These are phyloP conservation scores for Aspergillus aculeatus DNA, from an alignment of 2,329 filamentous ascomycete species.

Conservation along the genomic window DNA sequence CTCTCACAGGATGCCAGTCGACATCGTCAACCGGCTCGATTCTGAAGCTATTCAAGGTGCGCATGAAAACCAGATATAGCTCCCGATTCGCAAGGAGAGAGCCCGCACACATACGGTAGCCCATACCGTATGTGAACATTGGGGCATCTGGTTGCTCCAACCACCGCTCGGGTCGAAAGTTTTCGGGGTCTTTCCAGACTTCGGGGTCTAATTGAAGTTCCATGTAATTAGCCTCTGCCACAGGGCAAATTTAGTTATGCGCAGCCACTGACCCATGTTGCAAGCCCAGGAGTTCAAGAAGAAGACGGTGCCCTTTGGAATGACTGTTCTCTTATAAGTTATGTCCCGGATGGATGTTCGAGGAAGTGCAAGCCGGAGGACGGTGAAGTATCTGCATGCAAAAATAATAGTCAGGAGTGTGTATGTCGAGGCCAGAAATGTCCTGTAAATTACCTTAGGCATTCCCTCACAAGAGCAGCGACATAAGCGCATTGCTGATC, in stretches of 20 bases:
- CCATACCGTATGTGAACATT: constrained; percentile 64
- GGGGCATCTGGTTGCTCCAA: constrained; percentile 63
- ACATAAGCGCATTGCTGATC: constrained; percentile 65
- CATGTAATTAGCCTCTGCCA: background rate
- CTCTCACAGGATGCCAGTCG: constrained; percentile 59
- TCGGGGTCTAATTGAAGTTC: constrained; percentile 43
- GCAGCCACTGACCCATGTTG: constrained; percentile 58
- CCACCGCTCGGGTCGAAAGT: constrained; percentile 63
- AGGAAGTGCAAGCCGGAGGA: constrained; percentile 62
- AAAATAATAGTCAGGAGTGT: background rate
- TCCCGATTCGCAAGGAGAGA: constrained; percentile 63
- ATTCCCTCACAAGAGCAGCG: constrained; percentile 63
- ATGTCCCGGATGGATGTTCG: constrained; percentile 62
- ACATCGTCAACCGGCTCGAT: constrained; percentile 55
- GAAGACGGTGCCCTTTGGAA: constrained; percentile 63
- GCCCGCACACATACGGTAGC: constrained; percentile 67
- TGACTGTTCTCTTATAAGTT: constrained; percentile 55
- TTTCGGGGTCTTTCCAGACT: constrained; percentile 59
- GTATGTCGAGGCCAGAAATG: too few relatives aligned
- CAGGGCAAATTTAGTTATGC: background rate
- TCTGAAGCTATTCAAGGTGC: constrained; percentile 61
- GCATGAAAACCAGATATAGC: constrained; percentile 63
- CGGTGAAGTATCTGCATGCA: constrained; percentile 55
- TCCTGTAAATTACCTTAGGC: constrained; percentile 46
- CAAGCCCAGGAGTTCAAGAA: constrained; percentile 69